Evolutionary conservation across 805 yeast species (phyloP).

Genomic region (Candida hungchunana): DNA sequence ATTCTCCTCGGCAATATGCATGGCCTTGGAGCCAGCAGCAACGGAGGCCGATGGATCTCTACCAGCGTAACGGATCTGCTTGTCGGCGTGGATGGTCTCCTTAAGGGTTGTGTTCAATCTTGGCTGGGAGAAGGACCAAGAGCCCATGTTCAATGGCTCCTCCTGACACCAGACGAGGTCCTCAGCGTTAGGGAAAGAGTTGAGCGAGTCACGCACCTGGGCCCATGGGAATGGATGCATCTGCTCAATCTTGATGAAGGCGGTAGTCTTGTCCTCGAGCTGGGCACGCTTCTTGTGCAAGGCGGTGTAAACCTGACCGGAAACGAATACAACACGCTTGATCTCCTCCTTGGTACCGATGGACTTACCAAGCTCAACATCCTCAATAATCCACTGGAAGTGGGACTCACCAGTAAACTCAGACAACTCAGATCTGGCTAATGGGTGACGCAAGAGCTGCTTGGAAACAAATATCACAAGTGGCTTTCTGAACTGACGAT

Average conservation of each 20-base stretch:
- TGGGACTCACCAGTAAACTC: constrained; percentile 91
- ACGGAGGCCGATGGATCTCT: constrained; percentile 98
- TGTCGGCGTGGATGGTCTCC: constrained; percentile 65
- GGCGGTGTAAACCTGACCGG: constrained; percentile 95
- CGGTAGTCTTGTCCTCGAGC: constrained; percentile 74
- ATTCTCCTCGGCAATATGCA: constrained; percentile 86
- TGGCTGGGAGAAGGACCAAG: constrained; percentile 76
- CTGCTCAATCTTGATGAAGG: constrained; percentile 88
- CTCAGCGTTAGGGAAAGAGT: constrained; percentile 73
- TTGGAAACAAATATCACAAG: constrained; percentile 86
- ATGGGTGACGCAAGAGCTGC: constrained; percentile 92
- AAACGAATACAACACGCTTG: constrained; percentile 76
- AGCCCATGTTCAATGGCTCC: constrained; percentile 97
- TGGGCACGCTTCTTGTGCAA: constrained; percentile 84
- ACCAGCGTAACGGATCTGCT: constrained; percentile 79
- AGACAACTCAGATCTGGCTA: constrained; percentile 78
- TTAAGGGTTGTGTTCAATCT: constrained; percentile 73
- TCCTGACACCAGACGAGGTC: constrained; percentile 98
- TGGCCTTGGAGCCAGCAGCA: constrained; percentile 93
- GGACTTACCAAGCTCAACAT: constrained; percentile 74
- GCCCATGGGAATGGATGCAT: constrained; percentile 98
- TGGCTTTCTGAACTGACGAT: constrained; percentile 96
- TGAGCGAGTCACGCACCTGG: constrained; percentile 79
- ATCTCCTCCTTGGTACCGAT: constrained; percentile 78
- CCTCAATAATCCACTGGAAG: constrained; percentile 96